Conservation (phyloP, 192 early-diverging fungal species). For the Phycomyces blakesleeanus region DNA sequence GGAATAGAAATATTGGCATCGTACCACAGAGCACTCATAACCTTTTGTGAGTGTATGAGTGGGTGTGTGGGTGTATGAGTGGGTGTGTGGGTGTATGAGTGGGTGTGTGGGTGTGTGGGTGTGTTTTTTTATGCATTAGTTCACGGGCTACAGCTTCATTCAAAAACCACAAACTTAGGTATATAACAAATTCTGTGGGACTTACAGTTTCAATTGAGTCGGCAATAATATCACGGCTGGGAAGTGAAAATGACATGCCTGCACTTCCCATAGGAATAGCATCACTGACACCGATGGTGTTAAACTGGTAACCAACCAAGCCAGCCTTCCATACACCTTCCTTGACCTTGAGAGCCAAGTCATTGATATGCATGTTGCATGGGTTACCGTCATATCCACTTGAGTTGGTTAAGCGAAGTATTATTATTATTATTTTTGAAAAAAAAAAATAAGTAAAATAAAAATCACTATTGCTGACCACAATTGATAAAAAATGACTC, state of each 20-base stretch:
- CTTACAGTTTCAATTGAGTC: slow-evolving; percentile 96
- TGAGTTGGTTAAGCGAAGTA: too few species aligned
- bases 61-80: too few species aligned
- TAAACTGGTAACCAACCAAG: slow-evolving; percentile 92
- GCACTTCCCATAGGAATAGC: slow-evolving; percentile 95
- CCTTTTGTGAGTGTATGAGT: too few species aligned
- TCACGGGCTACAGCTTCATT: too few species aligned
- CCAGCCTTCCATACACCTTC: slow-evolving; percentile 85
- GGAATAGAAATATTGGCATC: slow-evolving; percentile 97
- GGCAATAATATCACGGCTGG: slow-evolving; percentile 95
- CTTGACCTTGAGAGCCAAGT: slow-evolving; percentile 84
- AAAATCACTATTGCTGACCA: slow-evolving; percentile 1
- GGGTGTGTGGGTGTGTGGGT: too few species aligned
- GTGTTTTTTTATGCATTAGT: too few species aligned
- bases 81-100: too few species aligned
- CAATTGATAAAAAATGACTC: not conserved
- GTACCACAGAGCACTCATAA: slow-evolving; percentile 96
- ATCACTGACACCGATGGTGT: slow-evolving; percentile 96
- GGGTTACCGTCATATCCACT: slow-evolving; percentile 98
- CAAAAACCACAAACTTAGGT: too few species aligned
- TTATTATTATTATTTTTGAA: too few species aligned
- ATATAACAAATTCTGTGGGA: not conserved
- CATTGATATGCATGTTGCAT: slow-evolving; percentile 97
- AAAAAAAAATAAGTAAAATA: not conserved
- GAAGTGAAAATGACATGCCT: slow-evolving; percentile 92